Evolutionary conservation across 179 eudicot species (phyloP).

Genomic region (Beta corolliflora): DNA sequence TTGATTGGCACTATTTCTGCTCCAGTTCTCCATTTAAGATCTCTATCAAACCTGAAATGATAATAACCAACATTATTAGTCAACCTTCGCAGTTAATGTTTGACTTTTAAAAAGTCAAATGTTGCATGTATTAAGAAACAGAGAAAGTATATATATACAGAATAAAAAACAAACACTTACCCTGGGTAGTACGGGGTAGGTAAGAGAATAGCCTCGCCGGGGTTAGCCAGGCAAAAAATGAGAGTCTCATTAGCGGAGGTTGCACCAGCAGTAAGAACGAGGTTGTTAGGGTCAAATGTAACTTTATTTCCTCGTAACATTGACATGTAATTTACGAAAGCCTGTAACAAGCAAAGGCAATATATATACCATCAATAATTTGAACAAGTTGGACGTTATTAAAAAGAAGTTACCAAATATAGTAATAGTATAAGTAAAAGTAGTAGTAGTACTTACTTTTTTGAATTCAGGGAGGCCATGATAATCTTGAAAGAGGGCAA

Average conservation of each 20-base stretch:
- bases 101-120: too few relatives aligned
- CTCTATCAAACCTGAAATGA: conserved; percentile 82
- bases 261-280: conserved; percentile 94
- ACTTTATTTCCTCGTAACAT: conserved; percentile 77
- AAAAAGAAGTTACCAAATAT: not conserved
- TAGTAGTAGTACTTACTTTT: conserved; percentile 42
- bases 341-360: conserved; percentile 47
- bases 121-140: not conserved
- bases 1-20: conserved; percentile 86
- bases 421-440: not conserved
- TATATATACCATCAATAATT: not conserved
- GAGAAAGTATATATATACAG: not conserved
- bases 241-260: conserved; percentile 96
- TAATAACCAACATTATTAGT: not conserved
- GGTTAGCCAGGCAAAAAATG: conserved; percentile 81
- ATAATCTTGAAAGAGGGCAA: conserved; percentile 95
- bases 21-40: conserved; percentile 94
- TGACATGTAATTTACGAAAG: conserved; percentile 73
- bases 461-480: conserved; percentile 90
- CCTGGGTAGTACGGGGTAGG: conserved; percentile 99
- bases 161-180: conserved; percentile 28
- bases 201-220: conserved; percentile 88
- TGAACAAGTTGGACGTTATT: not conserved
- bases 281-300: conserved; percentile 65
- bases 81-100: not conserved